phyloP scores from a whole-genome alignment of 345 rosid species.

The Arabis hirsuta region DNA sequence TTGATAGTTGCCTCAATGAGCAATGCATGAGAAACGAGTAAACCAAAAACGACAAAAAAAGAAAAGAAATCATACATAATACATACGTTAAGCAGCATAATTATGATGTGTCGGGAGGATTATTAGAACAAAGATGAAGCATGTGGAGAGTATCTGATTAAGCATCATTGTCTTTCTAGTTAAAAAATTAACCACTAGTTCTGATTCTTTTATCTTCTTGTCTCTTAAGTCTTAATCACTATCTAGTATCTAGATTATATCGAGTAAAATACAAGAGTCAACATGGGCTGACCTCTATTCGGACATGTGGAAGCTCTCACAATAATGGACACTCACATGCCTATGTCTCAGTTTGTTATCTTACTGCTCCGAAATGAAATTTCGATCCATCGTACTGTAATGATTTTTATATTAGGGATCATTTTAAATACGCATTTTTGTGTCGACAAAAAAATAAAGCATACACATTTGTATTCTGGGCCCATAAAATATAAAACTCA shows the following conservation, averaged over 20 bases:
- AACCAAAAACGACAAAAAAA: background rate
- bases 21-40: background rate
- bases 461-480: background rate
- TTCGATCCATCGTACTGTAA: background rate
- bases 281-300: constrained; percentile 4
- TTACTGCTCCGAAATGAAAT: background rate
- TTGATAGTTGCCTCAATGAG: background rate
- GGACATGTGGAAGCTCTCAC: constrained; percentile 30
- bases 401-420: background rate
- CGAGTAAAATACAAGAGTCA: constrained; percentile 12
- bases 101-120: constrained; percentile 10
- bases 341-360: constrained; percentile 15
- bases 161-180: constrained; percentile 12
- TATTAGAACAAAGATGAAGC: constrained; percentile 5
- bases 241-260: background rate
- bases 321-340: constrained; percentile 32
- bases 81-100: constrained; percentile 16
- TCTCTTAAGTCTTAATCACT: constrained; percentile 12
- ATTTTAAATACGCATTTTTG: too few species aligned
- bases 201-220: background rate
- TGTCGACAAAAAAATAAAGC: too few species aligned
- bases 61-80: background rate
- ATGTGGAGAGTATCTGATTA: constrained; percentile 31
- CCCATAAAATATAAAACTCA: background rate
- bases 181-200: constrained; percentile 26